Evolutionary conservation across 2,329 filamentous ascomycete genomes (phyloP).

Genomic region (Alternaria infectoria): DNA sequence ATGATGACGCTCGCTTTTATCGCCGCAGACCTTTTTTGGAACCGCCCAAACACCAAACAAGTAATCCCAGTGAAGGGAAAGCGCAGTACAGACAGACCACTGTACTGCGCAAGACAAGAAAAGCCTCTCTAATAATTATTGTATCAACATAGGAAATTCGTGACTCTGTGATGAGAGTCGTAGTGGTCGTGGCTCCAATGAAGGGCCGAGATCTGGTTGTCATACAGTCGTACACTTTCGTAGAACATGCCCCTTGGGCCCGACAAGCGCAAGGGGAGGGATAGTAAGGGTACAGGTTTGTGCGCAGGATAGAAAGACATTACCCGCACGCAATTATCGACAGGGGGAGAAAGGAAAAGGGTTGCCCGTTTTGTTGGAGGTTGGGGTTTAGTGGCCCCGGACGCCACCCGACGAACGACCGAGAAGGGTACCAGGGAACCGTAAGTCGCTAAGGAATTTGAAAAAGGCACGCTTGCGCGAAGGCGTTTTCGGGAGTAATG

Average conservation of each 20-base stretch:
- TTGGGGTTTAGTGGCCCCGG: constrained; percentile 30
- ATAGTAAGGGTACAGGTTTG: constrained; percentile 39
- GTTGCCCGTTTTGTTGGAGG: background rate
- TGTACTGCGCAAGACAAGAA: constrained; percentile 17
- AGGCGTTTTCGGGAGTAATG: constrained; percentile 47
- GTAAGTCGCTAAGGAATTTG: constrained; percentile 48
- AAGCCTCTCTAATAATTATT: constrained; percentile 31
- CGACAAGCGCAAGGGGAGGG: constrained; percentile 21
- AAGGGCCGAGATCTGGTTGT: constrained; percentile 31
- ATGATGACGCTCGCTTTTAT: constrained; percentile 29
- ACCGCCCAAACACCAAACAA: constrained; percentile 19
- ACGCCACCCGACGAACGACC: constrained; percentile 37
- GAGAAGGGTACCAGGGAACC: constrained; percentile 43
- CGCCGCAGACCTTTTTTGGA: constrained; percentile 12
- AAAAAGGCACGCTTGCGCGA: constrained; percentile 48
- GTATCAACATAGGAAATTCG: constrained; percentile 45
- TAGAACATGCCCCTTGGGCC: constrained; percentile 25
- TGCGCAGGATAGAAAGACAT: constrained; percentile 24
- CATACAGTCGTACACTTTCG: constrained; percentile 49
- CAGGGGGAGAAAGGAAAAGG: constrained; percentile 24
- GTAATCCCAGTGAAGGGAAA: constrained; percentile 29
- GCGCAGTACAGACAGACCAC: constrained; percentile 17
- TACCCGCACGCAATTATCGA: constrained; percentile 42
- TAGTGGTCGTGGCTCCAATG: constrained; percentile 39
- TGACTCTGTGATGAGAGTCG: constrained; percentile 32